Evolutionary conservation across 1,284 basidiomycete species (phyloP).

Genomic region (Farysia itapuensis): DNA sequence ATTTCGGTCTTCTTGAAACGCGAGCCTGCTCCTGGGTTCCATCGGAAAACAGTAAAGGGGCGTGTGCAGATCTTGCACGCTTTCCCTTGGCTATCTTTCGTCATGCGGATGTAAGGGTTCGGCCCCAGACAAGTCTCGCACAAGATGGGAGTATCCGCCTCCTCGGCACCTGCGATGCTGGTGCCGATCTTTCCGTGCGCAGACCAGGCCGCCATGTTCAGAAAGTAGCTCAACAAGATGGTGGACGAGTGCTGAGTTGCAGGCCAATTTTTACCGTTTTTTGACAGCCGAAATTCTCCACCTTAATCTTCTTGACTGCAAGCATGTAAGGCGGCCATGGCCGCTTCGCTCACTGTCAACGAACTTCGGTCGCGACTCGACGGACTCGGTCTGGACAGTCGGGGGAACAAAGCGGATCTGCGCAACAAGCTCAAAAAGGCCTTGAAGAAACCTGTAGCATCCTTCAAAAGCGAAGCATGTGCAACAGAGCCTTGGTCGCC

Average conservation of each 20-base stretch:
- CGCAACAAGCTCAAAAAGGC: constrained; percentile 35
- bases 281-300: too few species aligned
- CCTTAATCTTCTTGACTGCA: too few species aligned
- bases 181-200: constrained; percentile 22
- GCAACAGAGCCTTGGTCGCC: constrained; percentile 17
- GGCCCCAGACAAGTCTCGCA: constrained; percentile 63
- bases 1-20: constrained; percentile 97
- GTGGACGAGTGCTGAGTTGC: too few species aligned
- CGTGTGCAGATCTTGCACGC: constrained; percentile 85
- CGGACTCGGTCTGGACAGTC: constrained; percentile 49
- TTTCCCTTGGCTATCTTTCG: constrained; percentile 91
- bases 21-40: constrained; percentile 90
- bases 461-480: constrained; percentile 3
- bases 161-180: constrained; percentile 63
- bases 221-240: neutral
- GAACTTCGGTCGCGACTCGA: constrained; percentile 38
- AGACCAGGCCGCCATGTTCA: constrained; percentile 9
- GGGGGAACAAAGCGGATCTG: constrained; percentile 54
- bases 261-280: too few species aligned
- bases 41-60: constrained; percentile 93
- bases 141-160: constrained; percentile 84
- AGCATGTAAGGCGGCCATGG: too few species aligned
- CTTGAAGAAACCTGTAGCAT: neutral
- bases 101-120: constrained; percentile 64
- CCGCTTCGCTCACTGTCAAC: constrained; percentile 27